Evolutionary conservation across 352 stramenopile species (phyloP), one percentile per base, ranked within the genome.

Genomic region (Globisporangium mamillatum): DNA sequence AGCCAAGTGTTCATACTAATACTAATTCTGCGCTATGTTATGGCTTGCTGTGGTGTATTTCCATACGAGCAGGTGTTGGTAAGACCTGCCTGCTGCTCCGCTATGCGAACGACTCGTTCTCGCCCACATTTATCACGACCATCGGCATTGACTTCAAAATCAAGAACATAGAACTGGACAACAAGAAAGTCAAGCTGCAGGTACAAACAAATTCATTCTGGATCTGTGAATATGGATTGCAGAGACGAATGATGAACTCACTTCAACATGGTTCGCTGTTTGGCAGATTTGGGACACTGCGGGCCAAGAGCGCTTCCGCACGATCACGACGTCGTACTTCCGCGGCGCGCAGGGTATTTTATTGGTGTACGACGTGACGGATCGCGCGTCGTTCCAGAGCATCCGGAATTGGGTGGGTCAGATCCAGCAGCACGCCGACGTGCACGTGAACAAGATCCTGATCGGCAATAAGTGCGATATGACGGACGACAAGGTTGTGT

Each of bases 391-490:
- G 14, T 99, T 99, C 82, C 95, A 99, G 75, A 98, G 88, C 72
- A 98, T 99, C 66, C 90, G 93, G 69, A 98, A 98, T 80, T 99
- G 97, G 97, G 98, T 99, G 58, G 93, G 91, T 5, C 92, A 99
- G 80, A 99, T 99, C 77, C 90, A 97, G 70, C 89, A 99, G 79
- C 97, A 99, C 75, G 98, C 97, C 6, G 98, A 99, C 76, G 97
- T 99, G 53, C 96, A 99, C 79, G 97, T 99, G 18, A 99, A 99
- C 90, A 99, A 99, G 84, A 99, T 99, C 74, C 79, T 99, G 63
- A 98, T 99, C 67, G 98, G 97, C 48, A 99, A 99, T 84, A 99
- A 99, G 90, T 99, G 94, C 75, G 97, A 99, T 96, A 98, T 99
- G 86, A 93, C 95, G 59, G 93, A 98, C 73, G 95, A 99, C 76